Evolutionary conservation across 805 yeast species (phyloP).

Genomic region (Komagataella pseudopastoris): DNA sequence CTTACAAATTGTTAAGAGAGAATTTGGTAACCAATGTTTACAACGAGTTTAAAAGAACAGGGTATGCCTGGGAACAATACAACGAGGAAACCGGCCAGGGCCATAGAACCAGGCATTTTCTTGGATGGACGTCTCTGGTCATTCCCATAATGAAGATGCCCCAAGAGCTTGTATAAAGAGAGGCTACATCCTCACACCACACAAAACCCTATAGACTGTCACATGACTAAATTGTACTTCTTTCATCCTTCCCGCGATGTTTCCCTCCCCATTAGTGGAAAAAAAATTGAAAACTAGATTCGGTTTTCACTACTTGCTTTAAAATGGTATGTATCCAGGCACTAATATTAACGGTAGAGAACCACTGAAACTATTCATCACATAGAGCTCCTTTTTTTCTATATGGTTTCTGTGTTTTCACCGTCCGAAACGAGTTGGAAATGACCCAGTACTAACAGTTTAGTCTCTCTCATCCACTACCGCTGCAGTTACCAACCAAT

Average conservation of each 20-base stretch:
- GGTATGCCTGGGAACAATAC: conserved; percentile 87
- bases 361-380: neutral
- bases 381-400: neutral
- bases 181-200: neutral
- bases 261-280: neutral
- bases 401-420: neutral
- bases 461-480: neutral
- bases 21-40: conserved; percentile 60
- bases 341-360: neutral
- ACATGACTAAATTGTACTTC: neutral
- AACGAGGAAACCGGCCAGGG: conserved; percentile 64
- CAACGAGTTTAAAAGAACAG: conserved; percentile 59
- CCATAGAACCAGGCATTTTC: conserved; percentile 75
- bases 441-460: neutral
- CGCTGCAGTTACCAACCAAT: neutral
- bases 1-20: conserved; percentile 46
- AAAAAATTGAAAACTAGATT: conserved; percentile 2
- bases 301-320: neutral
- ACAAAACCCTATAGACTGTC: neutral
- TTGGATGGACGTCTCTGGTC: conserved; percentile 89
- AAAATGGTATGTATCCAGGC: neutral
- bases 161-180: conserved; percentile 14
- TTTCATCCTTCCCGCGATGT: neutral
- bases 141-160: conserved; percentile 80
- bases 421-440: neutral